Base-by-base conservation (phyloP, 768 basidiomycete species). In the Kwoniella shandongensis region DNA sequence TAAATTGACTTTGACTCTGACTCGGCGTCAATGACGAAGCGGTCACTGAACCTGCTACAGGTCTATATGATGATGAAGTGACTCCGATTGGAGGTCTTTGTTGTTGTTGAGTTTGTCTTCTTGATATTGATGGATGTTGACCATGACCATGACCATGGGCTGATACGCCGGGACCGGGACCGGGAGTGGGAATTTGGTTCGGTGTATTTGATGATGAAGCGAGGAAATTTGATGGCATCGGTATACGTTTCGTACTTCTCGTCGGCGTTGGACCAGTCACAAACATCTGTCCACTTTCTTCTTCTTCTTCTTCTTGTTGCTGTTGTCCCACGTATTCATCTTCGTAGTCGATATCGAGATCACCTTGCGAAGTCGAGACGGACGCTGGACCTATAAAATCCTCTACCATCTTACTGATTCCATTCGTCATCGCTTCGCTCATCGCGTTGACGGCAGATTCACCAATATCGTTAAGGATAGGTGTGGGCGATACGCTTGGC, bases 361-460 rank as follows among this genome's bases (percentile, higher is more conserved):
- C 45, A 25, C n/a, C n/a, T n/a, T n/a, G n/a, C n/a, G n/a, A n/a
- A n/a, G n/a, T n/a, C n/a, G 57, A 38, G 11, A 12, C 38, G 25
- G 25, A 44, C 15, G 27, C 60, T 2, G 58, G 47, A 40, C 42
- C 55, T 18, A 61, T 51, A 29, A 67, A 44, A 42, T 68, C 65
- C 3, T 66, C 47, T 18, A 69, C 63, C 54, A 69, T 65, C 27
- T 60, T 53, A 3, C 40, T 35, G 6, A 64, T 38, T 8, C 63
- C 67, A 20, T 63, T 42, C 2, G 50, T 35, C 29, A 70, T 49
- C 2, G 66, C 65, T 41, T 69, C 65, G 25, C 51, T 30, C 66
- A 72, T 69, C 10, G 66, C 67, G 10, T 61, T 40, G 17, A 69
- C 65, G 7, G 70, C 65, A 20, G 51, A 54, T 27, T 69, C 59